phyloP scores from a whole-genome alignment of 192 early-diverging fungal genomes.

The Coemansia sp. region DNA sequence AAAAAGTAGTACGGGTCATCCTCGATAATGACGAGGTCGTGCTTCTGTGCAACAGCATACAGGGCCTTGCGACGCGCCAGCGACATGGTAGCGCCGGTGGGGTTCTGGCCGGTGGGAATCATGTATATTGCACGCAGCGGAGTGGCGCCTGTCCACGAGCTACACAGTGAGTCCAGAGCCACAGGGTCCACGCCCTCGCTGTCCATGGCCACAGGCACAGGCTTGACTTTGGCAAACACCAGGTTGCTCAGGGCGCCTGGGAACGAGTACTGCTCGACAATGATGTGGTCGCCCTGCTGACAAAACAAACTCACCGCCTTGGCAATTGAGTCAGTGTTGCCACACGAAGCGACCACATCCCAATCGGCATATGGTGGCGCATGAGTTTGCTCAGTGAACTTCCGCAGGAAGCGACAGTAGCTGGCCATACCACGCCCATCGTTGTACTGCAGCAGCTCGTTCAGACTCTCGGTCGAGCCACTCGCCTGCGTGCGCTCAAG shows the following conservation, averaged over 20 bases:
- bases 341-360: conserved; percentile 63
- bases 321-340: conserved; percentile 60
- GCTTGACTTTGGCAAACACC: conserved; percentile 42
- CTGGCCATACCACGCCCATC: conserved; percentile 54
- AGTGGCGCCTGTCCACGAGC: conserved; percentile 47
- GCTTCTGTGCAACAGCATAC: conserved; percentile 72
- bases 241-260: conserved; percentile 58
- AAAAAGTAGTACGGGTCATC: conserved; percentile 96
- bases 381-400: conserved; percentile 52
- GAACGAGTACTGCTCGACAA: conserved; percentile 65
- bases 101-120: conserved; percentile 87
- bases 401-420: conserved; percentile 54
- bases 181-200: conserved; percentile 64
- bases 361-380: conserved; percentile 60
- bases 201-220: conserved; percentile 58
- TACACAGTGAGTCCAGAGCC: conserved; percentile 55
- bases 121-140: conserved; percentile 64
- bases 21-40: conserved; percentile 85
- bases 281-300: conserved; percentile 58
- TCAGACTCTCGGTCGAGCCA: conserved; percentile 29
- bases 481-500: conserved; percentile 32
- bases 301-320: conserved; percentile 59
- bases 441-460: conserved; percentile 64
- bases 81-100: conserved; percentile 81
- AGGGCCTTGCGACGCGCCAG: conserved; percentile 73